Conservation (phyloP, 2,329 filamentous ascomycete species). For the Alternaria alternata region DNA sequence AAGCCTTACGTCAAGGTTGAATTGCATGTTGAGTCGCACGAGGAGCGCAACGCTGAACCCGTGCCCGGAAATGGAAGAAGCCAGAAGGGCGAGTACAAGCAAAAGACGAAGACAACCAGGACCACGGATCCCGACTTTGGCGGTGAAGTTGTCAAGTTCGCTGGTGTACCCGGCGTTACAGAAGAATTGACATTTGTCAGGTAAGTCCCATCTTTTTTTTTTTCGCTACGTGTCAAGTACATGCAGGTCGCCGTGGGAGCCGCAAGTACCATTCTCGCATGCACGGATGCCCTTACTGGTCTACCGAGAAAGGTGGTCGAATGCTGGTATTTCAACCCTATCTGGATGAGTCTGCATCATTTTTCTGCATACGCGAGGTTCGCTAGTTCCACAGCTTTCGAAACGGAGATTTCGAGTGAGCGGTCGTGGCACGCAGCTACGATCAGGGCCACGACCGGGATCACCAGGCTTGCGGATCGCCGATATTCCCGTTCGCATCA, state of each 20-base stretch:
- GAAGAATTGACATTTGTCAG: slow-evolving; percentile 59
- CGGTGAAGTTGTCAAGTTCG: slow-evolving; percentile 56
- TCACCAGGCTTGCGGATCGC: slow-evolving; percentile 21
- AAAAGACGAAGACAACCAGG: slow-evolving; percentile 55
- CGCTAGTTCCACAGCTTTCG: neutral
- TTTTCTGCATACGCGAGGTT: slow-evolving; percentile 1
- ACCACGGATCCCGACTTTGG: slow-evolving; percentile 56
- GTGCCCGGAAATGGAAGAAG: slow-evolving; percentile 59
- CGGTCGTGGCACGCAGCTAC: slow-evolving; percentile 12
- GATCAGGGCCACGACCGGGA: slow-evolving; percentile 13
- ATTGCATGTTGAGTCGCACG: slow-evolving; percentile 77
- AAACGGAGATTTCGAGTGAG: neutral
- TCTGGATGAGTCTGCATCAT: neutral
- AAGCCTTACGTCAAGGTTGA: slow-evolving; percentile 81
- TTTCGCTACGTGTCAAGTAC: slow-evolving; percentile 7
- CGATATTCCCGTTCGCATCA: slow-evolving; percentile 15
- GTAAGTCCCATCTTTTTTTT: slow-evolving; percentile 44
- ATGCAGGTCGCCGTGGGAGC: slow-evolving; percentile 11
- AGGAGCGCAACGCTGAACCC: slow-evolving; percentile 55
- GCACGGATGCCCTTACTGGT: neutral
- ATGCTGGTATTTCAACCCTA: neutral
- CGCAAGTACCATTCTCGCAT: neutral
- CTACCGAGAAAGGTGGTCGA: neutral
- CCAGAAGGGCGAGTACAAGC: slow-evolving; percentile 62
- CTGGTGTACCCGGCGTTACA: slow-evolving; percentile 53